A percentile compares a stretch with the other conserved stretches of the same genome.
phyloP scores from a whole-genome alignment of 2,329 filamentous ascomycete species.

The Paraphoma chrysanthemicola region DNA sequence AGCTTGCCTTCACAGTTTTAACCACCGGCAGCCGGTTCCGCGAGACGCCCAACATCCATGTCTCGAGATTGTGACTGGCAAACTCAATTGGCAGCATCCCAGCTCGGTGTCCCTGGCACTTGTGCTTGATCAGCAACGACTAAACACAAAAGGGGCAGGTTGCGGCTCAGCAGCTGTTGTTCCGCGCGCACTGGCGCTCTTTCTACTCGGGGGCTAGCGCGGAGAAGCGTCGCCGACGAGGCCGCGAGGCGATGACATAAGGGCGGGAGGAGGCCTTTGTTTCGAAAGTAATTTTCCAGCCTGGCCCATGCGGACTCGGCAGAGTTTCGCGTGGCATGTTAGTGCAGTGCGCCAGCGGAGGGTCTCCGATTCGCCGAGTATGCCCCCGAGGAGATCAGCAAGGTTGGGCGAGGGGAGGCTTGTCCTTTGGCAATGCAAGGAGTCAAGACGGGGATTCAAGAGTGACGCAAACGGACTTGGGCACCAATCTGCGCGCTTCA shows the following conservation, averaged over 20 bases:
- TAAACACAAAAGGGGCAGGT: constrained; percentile 2
- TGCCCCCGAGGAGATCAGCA: neutral
- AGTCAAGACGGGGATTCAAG: neutral
- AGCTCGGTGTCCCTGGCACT: neutral
- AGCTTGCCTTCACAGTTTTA: neutral
- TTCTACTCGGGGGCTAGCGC: neutral
- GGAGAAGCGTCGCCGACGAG: neutral
- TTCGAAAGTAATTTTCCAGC: no score
- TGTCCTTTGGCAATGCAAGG: neutral
- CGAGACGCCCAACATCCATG: neutral
- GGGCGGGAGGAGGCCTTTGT: neutral
- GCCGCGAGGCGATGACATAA: neutral
- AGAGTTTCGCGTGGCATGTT: constrained; percentile 1
- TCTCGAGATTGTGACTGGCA: neutral
- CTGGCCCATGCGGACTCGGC: neutral
- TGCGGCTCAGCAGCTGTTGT: neutral
- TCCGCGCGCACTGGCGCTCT: neutral
- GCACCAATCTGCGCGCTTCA: neutral
- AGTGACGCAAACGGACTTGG: neutral
- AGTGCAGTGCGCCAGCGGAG: neutral
- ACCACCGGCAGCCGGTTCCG: neutral
- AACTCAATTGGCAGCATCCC: neutral
- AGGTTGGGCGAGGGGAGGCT: neutral
- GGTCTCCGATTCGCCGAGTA: constrained; percentile 1
- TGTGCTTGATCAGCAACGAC: neutral